Evolutionary conservation across 345 rosid genomes (phyloP), one percentile per base, ranked within the genome.

Genomic region (Draba incana): DNA sequence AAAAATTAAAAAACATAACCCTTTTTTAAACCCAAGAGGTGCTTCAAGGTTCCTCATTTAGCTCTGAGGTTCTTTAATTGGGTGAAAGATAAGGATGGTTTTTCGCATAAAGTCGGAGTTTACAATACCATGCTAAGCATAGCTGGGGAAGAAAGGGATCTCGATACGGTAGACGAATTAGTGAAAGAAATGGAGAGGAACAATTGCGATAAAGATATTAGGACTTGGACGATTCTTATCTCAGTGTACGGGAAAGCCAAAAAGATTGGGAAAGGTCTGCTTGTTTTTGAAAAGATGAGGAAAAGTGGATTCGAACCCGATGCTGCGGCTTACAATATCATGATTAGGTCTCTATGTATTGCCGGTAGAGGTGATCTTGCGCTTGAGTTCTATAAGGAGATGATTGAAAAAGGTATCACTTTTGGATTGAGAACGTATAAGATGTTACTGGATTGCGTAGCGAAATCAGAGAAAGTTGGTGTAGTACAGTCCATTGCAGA

Each of bases 41-140:
- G 95, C 81, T 86, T 82, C 37, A 84, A 87, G 76, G 88, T 84
- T 78, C 92, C 98, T 15, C 89, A 83, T 71, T 79, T 81, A 52
- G 96, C 92, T 69, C 63, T 78, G 28, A 80, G 88, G 74, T 87
- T 89, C 81, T 87, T 87, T 71, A 75, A 57, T 59, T 92, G 98
- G 94, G 89, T 85, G 70, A 81, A 77, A 71, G 54, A 65, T 16
- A 84, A 77, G 63, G 79, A 84, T 59, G 86, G 78, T 42, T 89
- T 75, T 72, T 51, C 68, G 73, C 85, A 74, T 46, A 79, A 79
- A 0, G 82, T 86, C 1, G 70, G 68, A 60, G 77, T 54, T 71
- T 89, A 87, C 70, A 85, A 89, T 75, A 77, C 89, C 35, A 68
- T 89, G 84, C 24, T 92, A 47, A 79, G 72, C 65, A 78, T 82